Evolutionary conservation across 1,284 basidiomycete genomes (phyloP).

Genomic region (Rhodotorula sp.): DNA sequence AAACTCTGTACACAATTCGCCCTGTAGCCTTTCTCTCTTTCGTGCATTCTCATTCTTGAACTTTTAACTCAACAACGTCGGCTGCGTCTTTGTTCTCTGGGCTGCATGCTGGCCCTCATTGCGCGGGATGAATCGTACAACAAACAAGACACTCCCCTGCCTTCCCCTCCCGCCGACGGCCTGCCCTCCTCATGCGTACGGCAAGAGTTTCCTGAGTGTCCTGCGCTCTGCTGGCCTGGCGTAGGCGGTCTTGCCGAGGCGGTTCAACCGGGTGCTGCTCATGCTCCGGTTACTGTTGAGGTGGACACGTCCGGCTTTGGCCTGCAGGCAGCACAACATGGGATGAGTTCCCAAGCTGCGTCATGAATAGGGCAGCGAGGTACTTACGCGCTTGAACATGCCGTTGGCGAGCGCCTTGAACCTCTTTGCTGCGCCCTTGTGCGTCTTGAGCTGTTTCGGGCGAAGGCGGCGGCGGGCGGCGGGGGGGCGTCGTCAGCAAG

Average conservation of each 20-base stretch:
- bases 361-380: not conserved
- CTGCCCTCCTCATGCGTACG: constrained; percentile 19
- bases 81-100: no score
- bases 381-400: constrained; percentile 37
- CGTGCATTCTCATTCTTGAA: no score
- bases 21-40: not conserved
- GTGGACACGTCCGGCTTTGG: constrained; percentile 32
- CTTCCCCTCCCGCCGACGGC: not conserved
- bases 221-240: constrained; percentile 29
- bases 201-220: constrained; percentile 31
- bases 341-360: not conserved
- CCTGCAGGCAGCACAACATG: not conserved
- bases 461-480: not conserved
- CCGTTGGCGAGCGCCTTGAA: constrained; percentile 39
- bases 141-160: not conserved
- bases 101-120: no score
- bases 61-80: no score
- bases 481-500: not conserved
- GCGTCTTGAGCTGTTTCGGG: constrained; percentile 41
- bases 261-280: constrained; percentile 32
- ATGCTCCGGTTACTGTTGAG: constrained; percentile 27
- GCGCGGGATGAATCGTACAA: no score
- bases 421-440: constrained; percentile 41
- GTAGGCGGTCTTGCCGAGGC: constrained; percentile 33
- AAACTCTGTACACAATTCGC: not conserved